Evolutionary conservation across 257 asterid genomes (phyloP).

Genomic region (Rubia yunnanensis): DNA sequence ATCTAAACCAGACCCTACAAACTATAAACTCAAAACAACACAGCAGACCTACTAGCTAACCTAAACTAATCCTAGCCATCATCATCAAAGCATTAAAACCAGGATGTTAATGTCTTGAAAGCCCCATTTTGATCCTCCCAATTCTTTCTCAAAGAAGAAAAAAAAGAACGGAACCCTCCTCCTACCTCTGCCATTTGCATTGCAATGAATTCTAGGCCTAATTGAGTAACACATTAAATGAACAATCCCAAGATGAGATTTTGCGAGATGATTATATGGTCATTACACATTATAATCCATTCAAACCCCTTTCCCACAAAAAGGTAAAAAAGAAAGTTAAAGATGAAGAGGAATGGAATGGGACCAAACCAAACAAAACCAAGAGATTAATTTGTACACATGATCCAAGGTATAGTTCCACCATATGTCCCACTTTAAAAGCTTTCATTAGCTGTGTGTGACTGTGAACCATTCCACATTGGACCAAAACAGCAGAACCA

Average conservation of each 20-base stretch:
- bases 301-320: slow-evolving; percentile 9
- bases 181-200: background rate
- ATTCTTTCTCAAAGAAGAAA: background rate
- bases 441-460: slow-evolving; percentile 10
- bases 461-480: slow-evolving; percentile 6
- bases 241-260: background rate
- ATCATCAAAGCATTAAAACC: background rate
- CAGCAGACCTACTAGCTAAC: slow-evolving; percentile 10
- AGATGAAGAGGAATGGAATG: slow-evolving; percentile 30
- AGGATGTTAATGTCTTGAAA: background rate
- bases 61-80: background rate
- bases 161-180: background rate
- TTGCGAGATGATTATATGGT: slow-evolving; percentile 11
- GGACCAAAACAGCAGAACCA: slow-evolving; percentile 24
- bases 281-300: slow-evolving; percentile 1
- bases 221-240: background rate
- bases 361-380: slow-evolving; percentile 41
- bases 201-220: background rate
- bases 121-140: background rate
- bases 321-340: slow-evolving; percentile 9
- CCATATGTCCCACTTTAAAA: slow-evolving; percentile 12
- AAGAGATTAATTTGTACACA: slow-evolving; percentile 44
- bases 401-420: slow-evolving; percentile 79
- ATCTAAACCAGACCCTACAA: slow-evolving; percentile 7
- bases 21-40: background rate